Evolutionary conservation across 2,329 filamentous ascomycete species (phyloP).

Genomic region (Mollisia scopiformis): DNA sequence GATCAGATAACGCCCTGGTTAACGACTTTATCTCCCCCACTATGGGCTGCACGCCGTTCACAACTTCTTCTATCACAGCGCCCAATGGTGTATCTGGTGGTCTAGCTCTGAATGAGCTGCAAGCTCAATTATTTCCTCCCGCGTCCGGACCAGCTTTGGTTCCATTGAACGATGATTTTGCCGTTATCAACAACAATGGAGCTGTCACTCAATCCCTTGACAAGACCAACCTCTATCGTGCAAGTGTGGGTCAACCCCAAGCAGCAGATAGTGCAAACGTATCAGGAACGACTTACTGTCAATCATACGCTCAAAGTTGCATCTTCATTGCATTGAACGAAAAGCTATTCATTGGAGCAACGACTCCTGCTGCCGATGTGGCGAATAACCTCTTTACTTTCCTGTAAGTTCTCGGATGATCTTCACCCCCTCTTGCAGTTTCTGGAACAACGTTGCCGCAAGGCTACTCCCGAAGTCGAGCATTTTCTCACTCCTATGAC

Average conservation of each 20-base stretch:
- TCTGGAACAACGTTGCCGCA: no score
- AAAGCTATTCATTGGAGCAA: not conserved
- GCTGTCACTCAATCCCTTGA: slow-evolving; percentile 3
- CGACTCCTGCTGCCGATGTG: not conserved
- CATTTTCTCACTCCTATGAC: no score
- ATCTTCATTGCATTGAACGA: not conserved
- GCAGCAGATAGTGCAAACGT: not conserved
- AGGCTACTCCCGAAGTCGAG: no score
- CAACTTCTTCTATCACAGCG: not conserved
- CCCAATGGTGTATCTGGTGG: not conserved
- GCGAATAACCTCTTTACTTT: not conserved
- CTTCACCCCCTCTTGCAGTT: no score
- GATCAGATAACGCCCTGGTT: slow-evolving; percentile 2
- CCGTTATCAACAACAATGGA: slow-evolving; percentile 1
- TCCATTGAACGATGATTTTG: slow-evolving; percentile 3
- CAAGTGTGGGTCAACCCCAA: slow-evolving; percentile 4
- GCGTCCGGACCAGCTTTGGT: not conserved
- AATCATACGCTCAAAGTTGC: not conserved
- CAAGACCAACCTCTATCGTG: slow-evolving; percentile 4
- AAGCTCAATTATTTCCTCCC: not conserved
- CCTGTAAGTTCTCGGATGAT: no score
- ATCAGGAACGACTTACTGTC: slow-evolving; percentile 6
- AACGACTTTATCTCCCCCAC: slow-evolving; percentile 1
- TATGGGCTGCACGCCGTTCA: slow-evolving; percentile 3
- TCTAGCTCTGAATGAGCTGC: slow-evolving; percentile 5